Conservation (phyloP, 148 eudicot genomes). For the Mesembryanthemum crystallinum region DNA sequence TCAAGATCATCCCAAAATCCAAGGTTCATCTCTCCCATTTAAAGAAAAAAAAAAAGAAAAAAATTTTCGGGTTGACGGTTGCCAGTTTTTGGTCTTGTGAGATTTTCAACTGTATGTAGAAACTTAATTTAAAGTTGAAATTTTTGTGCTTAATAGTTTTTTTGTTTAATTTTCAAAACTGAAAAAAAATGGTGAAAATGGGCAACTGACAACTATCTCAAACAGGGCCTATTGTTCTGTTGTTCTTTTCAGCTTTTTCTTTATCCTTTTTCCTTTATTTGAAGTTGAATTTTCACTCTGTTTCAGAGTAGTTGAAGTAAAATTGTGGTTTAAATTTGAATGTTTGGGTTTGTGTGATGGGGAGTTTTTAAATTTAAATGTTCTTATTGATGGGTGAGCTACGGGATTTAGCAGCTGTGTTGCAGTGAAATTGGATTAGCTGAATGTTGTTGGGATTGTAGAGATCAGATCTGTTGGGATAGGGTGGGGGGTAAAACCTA, state of each 20-base stretch:
- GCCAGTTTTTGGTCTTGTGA: no score
- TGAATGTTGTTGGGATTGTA: slow-evolving; percentile 38
- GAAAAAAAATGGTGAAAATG: no score
- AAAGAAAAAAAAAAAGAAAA: no score
- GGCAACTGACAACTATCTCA: no score
- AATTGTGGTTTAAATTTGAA: slow-evolving; percentile 3
- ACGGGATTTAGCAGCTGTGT: slow-evolving; percentile 4
- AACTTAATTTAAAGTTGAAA: no score
- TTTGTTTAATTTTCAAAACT: no score
- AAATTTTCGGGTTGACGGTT: no score
- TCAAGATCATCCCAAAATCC: slow-evolving; percentile 84
- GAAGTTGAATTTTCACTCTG: slow-evolving; percentile 8
- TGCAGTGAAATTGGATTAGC: slow-evolving; percentile 6
- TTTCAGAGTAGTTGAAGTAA: neutral
- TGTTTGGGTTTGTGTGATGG: neutral
- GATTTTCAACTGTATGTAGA: no score
- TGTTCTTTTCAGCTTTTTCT: neutral
- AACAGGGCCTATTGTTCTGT: neutral
- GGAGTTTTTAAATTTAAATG: neutral
- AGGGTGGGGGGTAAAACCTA: slow-evolving; percentile 9
- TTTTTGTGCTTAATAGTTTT: no score
- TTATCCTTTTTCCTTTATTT: neutral
- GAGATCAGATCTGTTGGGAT: slow-evolving; percentile 55
- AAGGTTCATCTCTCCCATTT: no score
- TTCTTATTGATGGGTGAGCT: slow-evolving; percentile 9